Base-by-base conservation (phyloP, 305 asterid genomes). In the Fraxinus xanthoxyloides region DNA sequence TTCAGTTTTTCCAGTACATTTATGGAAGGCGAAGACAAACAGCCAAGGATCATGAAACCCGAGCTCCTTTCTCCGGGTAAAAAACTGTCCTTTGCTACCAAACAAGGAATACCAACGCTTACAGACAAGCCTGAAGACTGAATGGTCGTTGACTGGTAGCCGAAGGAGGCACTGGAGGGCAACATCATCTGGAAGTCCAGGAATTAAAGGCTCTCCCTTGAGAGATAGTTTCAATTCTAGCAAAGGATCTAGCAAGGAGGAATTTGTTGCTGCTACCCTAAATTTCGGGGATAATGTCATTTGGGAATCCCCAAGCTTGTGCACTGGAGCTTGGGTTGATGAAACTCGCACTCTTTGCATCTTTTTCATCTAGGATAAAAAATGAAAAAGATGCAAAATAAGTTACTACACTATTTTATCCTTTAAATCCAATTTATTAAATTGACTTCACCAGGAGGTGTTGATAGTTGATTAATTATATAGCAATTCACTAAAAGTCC, bases 161-260 rank as follows among this genome's bases (percentile, higher is more conserved):
- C 99, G 91, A 76, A 95, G 97, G 83, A 95, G 97, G 84, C 99
- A 95, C 79, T 86, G 92, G 21, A 92, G 90, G 7, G 98, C 93
- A 23, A 95, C 89, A 84, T 95, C 97, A 87, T 95, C 99, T 0
- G 99, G 98, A 73, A 95, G 94, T 30, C 99, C 98, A 0, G 98
- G 97, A 77, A 95, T 90, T 34, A 94, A 88, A 19, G 94, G 89
- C 86, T 92, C 97, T 28, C 95, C 93, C 56, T 74, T 85, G 74
- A 65, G 38, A 54, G 89, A 89, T 26, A 89, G 82, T 75, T 92
- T 91, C 6, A 85, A 56, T 34, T 92, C 97, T 75, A 88, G 63
- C 2, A 88, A 85, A 48, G 91, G 91, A 86, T 91, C 94, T 7
- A 84, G 86, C 75, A 92, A 79, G 26, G 91, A 77, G 31, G 97